phyloP scores from a whole-genome alignment of 164 flowering plant genomes.

The Stephania yunnanensis region DNA sequence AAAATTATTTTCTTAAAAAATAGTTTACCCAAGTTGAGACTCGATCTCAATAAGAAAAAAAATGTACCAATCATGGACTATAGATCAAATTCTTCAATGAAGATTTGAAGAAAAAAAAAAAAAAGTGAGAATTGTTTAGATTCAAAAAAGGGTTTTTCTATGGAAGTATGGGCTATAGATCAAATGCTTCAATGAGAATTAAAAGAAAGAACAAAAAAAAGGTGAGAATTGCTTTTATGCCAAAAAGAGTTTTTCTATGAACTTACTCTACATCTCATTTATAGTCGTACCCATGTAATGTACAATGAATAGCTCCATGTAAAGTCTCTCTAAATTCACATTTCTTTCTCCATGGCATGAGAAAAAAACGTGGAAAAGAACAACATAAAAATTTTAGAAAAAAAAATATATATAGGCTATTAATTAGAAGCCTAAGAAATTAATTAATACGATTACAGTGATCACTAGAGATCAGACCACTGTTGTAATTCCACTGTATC shows the following conservation, averaged over 20 bases:
- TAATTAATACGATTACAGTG: neutral
- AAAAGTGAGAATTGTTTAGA: too few relatives aligned
- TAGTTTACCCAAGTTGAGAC: too few relatives aligned
- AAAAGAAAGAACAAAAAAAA: neutral
- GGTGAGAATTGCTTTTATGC: neutral
- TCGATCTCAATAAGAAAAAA: too few relatives aligned
- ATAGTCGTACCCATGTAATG: neutral
- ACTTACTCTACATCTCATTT: neutral
- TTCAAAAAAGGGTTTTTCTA: too few relatives aligned
- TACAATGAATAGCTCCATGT: conserved; percentile 3
- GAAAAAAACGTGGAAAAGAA: neutral
- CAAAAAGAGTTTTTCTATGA: neutral
- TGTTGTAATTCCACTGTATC: conserved; percentile 41
- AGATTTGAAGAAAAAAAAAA: too few relatives aligned
- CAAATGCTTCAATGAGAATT: too few relatives aligned
- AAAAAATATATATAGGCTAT: neutral
- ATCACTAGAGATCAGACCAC: conserved; percentile 14
- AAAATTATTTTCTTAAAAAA: too few relatives aligned
- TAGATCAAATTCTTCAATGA: too few relatives aligned
- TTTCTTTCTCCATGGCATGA: neutral
- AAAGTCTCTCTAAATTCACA: conserved; percentile 4
- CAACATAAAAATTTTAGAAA: neutral
- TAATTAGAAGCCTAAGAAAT: neutral
- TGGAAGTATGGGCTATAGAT: too few relatives aligned
- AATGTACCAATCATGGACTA: too few relatives aligned